phyloP scores from a whole-genome alignment of 2,329 filamentous ascomycete species.

The Rutstroemia sydowiana region DNA sequence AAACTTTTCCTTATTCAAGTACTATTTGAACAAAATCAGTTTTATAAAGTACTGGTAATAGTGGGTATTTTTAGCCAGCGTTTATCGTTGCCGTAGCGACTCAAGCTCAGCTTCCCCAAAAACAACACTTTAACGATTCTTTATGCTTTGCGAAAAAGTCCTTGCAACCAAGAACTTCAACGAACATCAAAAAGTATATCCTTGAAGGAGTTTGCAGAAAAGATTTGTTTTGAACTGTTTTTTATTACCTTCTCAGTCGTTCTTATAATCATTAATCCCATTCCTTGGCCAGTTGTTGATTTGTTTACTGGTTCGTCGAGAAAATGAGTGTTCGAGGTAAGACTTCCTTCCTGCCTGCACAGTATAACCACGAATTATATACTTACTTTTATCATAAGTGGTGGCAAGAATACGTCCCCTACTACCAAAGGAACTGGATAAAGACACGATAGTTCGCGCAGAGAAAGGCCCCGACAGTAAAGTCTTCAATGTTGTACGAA shows the following conservation, averaged over 20 bases:
- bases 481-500: conserved; percentile 66
- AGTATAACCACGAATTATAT: conserved; percentile 32
- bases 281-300: background rate
- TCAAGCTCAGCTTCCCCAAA: background rate
- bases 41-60: background rate
- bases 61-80: background rate
- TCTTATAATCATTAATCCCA: background rate
- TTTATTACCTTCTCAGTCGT: background rate
- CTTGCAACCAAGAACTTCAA: background rate
- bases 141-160: no score
- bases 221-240: background rate
- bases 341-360: background rate
- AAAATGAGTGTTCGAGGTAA: conserved; percentile 26
- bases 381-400: conserved; percentile 55
- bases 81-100: background rate
- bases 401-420: conserved; percentile 87
- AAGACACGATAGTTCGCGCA: conserved; percentile 74
- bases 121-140: no score
- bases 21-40: no score
- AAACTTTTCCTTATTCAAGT: no score
- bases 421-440: conserved; percentile 75
- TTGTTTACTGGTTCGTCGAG: conserved; percentile 1
- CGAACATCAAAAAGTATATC: background rate
- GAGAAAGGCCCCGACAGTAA: conserved; percentile 55
- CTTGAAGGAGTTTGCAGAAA: background rate